phyloP scores from a whole-genome alignment of 192 early-diverging fungal genomes.

The Gamsiella multidivaricata region DNA sequence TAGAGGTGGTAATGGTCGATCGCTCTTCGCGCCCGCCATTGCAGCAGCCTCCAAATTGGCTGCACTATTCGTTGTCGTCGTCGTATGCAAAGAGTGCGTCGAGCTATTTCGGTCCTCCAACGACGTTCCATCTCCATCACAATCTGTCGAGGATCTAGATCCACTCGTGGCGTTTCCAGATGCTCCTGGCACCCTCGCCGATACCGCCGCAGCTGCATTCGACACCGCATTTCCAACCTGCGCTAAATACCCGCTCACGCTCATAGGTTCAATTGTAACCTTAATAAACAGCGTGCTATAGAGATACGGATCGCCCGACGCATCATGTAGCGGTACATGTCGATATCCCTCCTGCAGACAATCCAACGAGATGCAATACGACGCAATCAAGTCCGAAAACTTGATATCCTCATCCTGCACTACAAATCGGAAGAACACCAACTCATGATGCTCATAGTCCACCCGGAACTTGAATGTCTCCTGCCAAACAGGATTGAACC shows the following conservation, averaged over 20 bases:
- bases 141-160: slow-evolving; percentile 14
- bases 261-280: slow-evolving; percentile 23
- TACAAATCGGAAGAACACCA: slow-evolving; percentile 57
- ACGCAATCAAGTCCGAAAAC: slow-evolving; percentile 54
- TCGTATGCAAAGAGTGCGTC: background rate
- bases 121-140: background rate
- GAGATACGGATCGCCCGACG: slow-evolving; percentile 69
- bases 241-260: background rate
- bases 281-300: slow-evolving; percentile 74
- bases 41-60: background rate
- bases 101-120: background rate
- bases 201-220: background rate
- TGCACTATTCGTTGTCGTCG: background rate
- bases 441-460: slow-evolving; percentile 50
- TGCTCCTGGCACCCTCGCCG: background rate
- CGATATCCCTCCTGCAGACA: slow-evolving; percentile 70
- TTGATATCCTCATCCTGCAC: slow-evolving; percentile 58
- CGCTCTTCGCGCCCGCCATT: no score
- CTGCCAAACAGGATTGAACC: slow-evolving; percentile 60
- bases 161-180: background rate
- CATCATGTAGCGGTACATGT: slow-evolving; percentile 72
- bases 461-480: slow-evolving; percentile 53
- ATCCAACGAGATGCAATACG: slow-evolving; percentile 56
- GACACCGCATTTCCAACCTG: background rate
- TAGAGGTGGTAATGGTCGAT: slow-evolving; percentile 11